Evolutionary conservation across 176 grass and related monocot genomes (phyloP).

Genomic region (Triticum turgidum): DNA sequence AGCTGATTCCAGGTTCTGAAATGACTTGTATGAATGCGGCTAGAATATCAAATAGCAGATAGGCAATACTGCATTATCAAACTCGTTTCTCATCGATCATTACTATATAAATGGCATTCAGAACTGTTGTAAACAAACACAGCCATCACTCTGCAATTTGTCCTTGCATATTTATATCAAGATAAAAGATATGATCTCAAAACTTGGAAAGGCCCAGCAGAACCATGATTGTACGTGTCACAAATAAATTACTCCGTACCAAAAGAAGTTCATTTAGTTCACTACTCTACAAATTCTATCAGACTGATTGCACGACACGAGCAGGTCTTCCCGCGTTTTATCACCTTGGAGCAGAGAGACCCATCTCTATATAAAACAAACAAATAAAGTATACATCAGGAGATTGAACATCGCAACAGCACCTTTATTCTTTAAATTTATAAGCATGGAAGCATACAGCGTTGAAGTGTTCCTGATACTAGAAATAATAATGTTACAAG

Average conservation of each 20-base stretch:
- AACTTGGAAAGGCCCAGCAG: constrained; percentile 4
- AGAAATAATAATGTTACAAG: constrained; percentile 40
- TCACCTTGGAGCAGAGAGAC: constrained; percentile 86
- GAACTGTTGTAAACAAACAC: neutral
- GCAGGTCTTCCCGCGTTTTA: constrained; percentile 50
- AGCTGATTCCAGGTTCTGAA: neutral
- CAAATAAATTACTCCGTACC: neutral
- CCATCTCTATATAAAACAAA: constrained; percentile 94
- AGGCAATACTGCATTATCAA: neutral
- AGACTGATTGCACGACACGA: constrained; percentile 40
- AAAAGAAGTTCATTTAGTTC: constrained; percentile 20
- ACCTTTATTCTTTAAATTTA: constrained; percentile 32
- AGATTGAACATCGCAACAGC: constrained; percentile 6
- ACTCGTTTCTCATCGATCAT: neutral
- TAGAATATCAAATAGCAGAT: neutral
- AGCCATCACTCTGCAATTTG: neutral
- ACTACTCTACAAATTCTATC: constrained; percentile 55
- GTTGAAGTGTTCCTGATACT: neutral
- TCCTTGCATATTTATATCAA: constrained; percentile 32
- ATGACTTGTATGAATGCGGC: no score
- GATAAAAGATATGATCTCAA: neutral
- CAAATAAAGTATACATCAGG: constrained; percentile 81
- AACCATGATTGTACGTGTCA: neutral
- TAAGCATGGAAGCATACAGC: constrained; percentile 27
- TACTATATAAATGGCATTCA: neutral